A percentile compares a stretch with the other conserved stretches of the same genome.
Conservation (phyloP, 2,329 filamentous ascomycete genomes). For the Zymoseptoria brevis region DNA sequence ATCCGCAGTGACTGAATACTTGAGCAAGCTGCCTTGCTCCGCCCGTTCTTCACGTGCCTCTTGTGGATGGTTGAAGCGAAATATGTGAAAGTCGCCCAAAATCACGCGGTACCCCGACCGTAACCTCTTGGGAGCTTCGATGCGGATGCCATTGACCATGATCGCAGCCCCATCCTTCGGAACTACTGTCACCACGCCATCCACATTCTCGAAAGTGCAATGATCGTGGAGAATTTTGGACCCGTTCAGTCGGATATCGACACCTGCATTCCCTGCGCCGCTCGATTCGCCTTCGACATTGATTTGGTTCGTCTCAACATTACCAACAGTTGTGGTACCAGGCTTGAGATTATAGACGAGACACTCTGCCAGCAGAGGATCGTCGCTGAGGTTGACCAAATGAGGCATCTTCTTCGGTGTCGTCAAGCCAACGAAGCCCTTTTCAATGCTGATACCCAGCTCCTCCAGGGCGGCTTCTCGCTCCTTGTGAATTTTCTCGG, state of each 20-base stretch:
- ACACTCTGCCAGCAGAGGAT: slow-evolving; percentile 84
- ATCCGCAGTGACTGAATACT: slow-evolving; percentile 65
- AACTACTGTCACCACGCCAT: slow-evolving; percentile 85
- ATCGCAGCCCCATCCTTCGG: slow-evolving; percentile 88
- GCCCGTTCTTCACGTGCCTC: slow-evolving; percentile 89
- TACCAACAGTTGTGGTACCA: slow-evolving; percentile 86
- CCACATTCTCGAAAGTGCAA: slow-evolving; percentile 86
- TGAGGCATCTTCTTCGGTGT: slow-evolving; percentile 99
- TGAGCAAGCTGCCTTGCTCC: slow-evolving; percentile 64
- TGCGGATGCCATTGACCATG: slow-evolving; percentile 93
- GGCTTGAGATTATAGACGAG: slow-evolving; percentile 97
- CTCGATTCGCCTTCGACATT: slow-evolving; percentile 11
- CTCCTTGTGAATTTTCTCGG: slow-evolving; percentile 95
- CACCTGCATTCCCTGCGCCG: slow-evolving; percentile 37
- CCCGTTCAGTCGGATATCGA: slow-evolving; percentile 88
- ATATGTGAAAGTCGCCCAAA: slow-evolving; percentile 95
- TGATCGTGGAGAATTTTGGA: slow-evolving; percentile 88
- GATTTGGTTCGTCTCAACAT: slow-evolving; percentile 69
- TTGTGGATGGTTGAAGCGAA: slow-evolving; percentile 95
- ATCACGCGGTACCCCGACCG: slow-evolving; percentile 93
- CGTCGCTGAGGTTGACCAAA: slow-evolving; percentile 82
- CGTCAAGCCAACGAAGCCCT: slow-evolving; percentile 88
- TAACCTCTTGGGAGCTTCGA: slow-evolving; percentile 75
- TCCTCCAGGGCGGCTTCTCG: slow-evolving; percentile 91
- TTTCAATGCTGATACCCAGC: slow-evolving; percentile 96